Base-by-base conservation (phyloP, 73 alveolate genomes). In the Paramecium sonneborni region DNA sequence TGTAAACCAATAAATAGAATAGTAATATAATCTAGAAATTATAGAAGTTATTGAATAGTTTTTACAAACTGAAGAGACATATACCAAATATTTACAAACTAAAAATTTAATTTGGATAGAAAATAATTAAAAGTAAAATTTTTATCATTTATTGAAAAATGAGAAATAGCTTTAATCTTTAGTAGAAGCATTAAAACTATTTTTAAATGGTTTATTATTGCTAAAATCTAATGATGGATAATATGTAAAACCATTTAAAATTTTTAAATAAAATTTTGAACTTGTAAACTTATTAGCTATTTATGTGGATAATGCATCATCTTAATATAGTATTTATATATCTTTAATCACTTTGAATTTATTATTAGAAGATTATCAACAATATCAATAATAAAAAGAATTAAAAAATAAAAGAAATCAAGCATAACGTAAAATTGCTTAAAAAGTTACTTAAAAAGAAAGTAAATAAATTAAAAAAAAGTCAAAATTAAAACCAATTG, bases 1-100 rank as follows among this genome's bases (percentile, higher is more conserved):
- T 79, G 30, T 79, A 44, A 39, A 43, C 26, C 55, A 37, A 79
- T 46, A 23, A 37, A 30, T 24, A 79, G 90, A 79, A 24, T 46
- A 23, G 41, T 41, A 79, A 79, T 79, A 79, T 46, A 24, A 38
- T 24, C 20, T 79, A 44, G 74, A 39, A 43, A 79, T 43, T 43
- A 79, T 23, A 0, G 90, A 79, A 34, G 69, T 79, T 24, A 79
- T 79, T 24, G 90, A 79, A 43, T 39, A 20, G 23, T 46, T 79
- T 79, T 43, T 46, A 24, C 11, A 12, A 15, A 24, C 55, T 79
- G 39, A 24, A 46, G 74, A 79, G 5, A 3, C 18, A 21, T 23
- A 20, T 79, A 23, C 44, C 10, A 39, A 43, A 24, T 38, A 24
- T 21, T 39, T 79, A 28, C 21, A 37, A 39, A 14, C 56, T 37